A percentile compares a stretch with the other conserved stretches of the same genome.
phyloP scores from a whole-genome alignment of 257 asterid genomes.

The Solanum dulcamara region DNA sequence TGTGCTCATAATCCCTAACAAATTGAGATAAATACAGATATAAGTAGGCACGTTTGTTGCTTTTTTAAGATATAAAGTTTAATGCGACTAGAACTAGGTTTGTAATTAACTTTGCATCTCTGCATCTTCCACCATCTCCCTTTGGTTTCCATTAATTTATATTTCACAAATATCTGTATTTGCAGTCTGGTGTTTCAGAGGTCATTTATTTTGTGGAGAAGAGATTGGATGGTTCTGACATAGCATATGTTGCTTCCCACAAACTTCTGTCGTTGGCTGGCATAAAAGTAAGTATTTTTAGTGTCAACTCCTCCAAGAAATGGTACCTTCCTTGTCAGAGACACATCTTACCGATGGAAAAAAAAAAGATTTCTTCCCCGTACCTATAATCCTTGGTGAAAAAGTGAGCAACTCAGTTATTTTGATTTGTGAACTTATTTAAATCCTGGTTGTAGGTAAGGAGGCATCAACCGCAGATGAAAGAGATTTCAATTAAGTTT shows the following conservation, averaged over 20 bases:
- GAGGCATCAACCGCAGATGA: conserved; percentile 73
- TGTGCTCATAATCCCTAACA: neutral
- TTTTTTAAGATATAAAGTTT: neutral
- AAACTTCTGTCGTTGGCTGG: conserved; percentile 77
- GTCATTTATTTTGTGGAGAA: conserved; percentile 80
- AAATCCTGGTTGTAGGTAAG: conserved; percentile 38
- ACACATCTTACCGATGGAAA: neutral
- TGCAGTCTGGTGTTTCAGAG: conserved; percentile 90
- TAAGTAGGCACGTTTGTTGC: neutral
- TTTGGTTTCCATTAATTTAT: neutral
- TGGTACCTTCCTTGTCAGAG: neutral
- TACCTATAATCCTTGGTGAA: neutral
- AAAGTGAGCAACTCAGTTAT: neutral
- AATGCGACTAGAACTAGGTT: neutral
- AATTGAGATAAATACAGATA: neutral
- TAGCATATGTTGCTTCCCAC: conserved; percentile 66
- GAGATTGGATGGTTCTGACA: conserved; percentile 45
- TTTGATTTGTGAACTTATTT: neutral
- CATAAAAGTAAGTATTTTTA: conserved; percentile 49
- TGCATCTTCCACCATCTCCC: neutral
- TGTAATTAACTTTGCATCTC: neutral
- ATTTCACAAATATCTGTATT: neutral
- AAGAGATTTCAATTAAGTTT: conserved; percentile 50
- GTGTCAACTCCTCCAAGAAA: conserved; percentile 1
- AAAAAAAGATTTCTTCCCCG: neutral